These are phyloP conservation scores for Xylaria sp. DNA, from an alignment of 495 filamentous ascomycete species.

Conservation along the genomic window DNA sequence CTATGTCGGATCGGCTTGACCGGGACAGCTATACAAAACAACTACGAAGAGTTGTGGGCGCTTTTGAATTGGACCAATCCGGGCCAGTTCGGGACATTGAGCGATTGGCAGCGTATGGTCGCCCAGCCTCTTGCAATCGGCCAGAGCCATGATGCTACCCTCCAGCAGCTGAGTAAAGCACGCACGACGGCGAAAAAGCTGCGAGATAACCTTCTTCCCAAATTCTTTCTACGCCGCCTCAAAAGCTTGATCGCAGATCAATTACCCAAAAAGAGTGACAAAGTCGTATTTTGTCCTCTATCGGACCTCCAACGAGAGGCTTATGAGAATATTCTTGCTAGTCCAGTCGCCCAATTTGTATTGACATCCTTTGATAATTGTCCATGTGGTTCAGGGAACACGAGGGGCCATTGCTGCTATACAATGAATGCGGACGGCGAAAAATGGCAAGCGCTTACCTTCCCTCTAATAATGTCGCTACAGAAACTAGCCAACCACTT, in stretches of 20 bases:
- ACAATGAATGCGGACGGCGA: conserved; percentile 61
- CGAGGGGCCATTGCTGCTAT: conserved; percentile 84
- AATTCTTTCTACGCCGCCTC: conserved; percentile 92
- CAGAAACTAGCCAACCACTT: conserved; percentile 94
- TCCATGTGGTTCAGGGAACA: conserved; percentile 71
- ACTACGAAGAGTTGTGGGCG: conserved; percentile 97
- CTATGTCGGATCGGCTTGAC: conserved; percentile 93
- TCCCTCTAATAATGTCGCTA: conserved; percentile 81
- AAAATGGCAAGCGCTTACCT: conserved; percentile 80
- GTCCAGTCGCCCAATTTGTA: conserved; percentile 74
- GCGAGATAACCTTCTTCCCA: conserved; percentile 85
- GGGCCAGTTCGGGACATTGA: conserved; percentile 78
- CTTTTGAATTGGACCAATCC: conserved; percentile 97
- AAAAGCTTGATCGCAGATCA: conserved; percentile 93
- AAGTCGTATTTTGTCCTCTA: conserved; percentile 92
- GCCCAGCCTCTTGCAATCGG: conserved; percentile 81
- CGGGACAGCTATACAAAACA: conserved; percentile 97
- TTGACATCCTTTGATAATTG: conserved; percentile 70
- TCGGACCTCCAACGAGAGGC: conserved; percentile 83
- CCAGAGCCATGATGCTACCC: conserved; percentile 89
- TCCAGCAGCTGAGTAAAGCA: conserved; percentile 79
- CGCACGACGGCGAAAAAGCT: conserved; percentile 85
- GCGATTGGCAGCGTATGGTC: conserved; percentile 79
- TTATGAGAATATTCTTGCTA: conserved; percentile 81
- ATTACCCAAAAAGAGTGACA: conserved; percentile 93